Evolutionary conservation across 805 yeast species (phyloP), one percentile per base, ranked within the genome.

Genomic region (Suhomyces sp.): DNA sequence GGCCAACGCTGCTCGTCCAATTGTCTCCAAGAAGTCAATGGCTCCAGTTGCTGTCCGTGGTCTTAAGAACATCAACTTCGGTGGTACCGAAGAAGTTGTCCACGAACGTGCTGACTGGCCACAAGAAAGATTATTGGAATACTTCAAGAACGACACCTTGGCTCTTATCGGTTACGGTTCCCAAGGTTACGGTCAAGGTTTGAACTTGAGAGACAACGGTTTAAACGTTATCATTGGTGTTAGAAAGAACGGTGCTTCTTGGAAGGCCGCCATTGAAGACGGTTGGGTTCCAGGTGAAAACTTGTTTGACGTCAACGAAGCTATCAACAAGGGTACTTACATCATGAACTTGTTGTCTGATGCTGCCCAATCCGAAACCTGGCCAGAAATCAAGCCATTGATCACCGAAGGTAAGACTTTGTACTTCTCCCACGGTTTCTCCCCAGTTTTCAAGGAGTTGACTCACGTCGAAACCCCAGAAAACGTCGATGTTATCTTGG

Each of bases 91-190:
- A 68, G 99, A 94, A 83, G 78, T 86, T 64, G 99, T 94, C 64
- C 93, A 94, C 83, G 98, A 94, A 84, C 90, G 99, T 80, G 87
- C 91, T 68, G 99, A 94, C 88, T 94, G 99, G 99, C 99, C 99
- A 79, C 84, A 87, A 76, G 98, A 93, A 81, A 93, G 89, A 83
- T 83, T 94, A 70, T 83, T 87, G 60, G 92, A 90, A 70, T 94
- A 92, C 85, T 94, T 94, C 91, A 93, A 94, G 85, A 81, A 92
- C 78, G 98, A 94, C 76, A 94, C 99, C 57, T 81, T 94, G 71
- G 98, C 99, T 64, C 80, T 94, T 71, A 92, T 94, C 66, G 99
- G 99, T 79, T 94, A 94, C 86, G 99, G 99, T 73, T 93, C 99
- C 63, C 99, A 94, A 82, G 99, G 99, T 84, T 93, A 94, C 84